A percentile compares a stretch with the other conserved stretches of the same genome.
Conservation (phyloP, 768 basidiomycete genomes). For the Dacryopinax spathularia region DNA sequence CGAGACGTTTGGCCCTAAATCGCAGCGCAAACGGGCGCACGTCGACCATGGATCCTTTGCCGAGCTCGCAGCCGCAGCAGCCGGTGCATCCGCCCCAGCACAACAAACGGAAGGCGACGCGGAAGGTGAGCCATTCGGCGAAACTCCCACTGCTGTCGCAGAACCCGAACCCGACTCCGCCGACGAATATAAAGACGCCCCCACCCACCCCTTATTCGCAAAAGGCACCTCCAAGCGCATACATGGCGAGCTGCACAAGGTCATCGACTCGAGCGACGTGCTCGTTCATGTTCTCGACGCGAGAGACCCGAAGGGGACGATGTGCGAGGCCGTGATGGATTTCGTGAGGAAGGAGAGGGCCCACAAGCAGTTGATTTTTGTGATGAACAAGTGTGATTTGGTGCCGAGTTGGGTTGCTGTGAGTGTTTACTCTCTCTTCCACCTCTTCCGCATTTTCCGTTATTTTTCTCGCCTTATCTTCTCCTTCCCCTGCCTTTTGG, state of each 20-base stretch:
- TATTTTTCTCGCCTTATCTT: background rate
- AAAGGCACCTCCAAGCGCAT: slow-evolving; percentile 94
- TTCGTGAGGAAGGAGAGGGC: slow-evolving; percentile 91
- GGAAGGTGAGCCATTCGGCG: slow-evolving; percentile 33
- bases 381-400: slow-evolving; percentile 96
- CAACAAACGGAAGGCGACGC: slow-evolving; percentile 23
- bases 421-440: slow-evolving; percentile 24
- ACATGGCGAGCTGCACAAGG: slow-evolving; percentile 97
- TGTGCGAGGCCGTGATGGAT: slow-evolving; percentile 86
- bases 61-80: slow-evolving; percentile 57
- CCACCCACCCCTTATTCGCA: slow-evolving; percentile 72
- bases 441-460: slow-evolving; percentile 4
- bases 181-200: background rate
- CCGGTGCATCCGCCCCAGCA: slow-evolving; percentile 27
- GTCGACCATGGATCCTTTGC: slow-evolving; percentile 85
- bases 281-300: slow-evolving; percentile 92
- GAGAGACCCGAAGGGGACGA: slow-evolving; percentile 85
- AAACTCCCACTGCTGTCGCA: slow-evolving; percentile 15
- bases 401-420: slow-evolving; percentile 99
- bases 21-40: slow-evolving; percentile 79
- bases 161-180: slow-evolving; percentile 7
- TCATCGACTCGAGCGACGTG: slow-evolving; percentile 96
- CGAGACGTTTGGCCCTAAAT: slow-evolving; percentile 91
- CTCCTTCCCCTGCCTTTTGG: slow-evolving; percentile 3
- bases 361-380: slow-evolving; percentile 91